A percentile compares a stretch with the other conserved stretches of the same genome.
Evolutionary conservation across 148 eudicot genomes (phyloP).

Genomic region (Fagopyrum tataricum): DNA sequence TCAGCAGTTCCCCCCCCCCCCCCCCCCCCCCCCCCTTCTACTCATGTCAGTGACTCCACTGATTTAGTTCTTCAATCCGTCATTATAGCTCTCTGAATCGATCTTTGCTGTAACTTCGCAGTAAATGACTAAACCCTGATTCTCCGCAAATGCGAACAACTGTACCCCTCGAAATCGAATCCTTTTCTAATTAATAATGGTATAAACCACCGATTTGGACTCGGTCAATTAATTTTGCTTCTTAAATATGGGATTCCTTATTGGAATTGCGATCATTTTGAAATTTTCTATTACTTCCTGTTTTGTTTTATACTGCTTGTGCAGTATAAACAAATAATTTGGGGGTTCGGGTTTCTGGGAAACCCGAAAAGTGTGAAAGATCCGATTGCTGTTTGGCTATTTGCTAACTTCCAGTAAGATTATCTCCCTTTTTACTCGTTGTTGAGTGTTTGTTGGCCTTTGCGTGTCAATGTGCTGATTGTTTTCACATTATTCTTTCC

Average conservation of each 20-base stretch:
- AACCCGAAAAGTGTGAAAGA: background rate
- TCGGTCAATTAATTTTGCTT: background rate
- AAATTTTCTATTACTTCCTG: background rate
- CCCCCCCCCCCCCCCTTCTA: no score
- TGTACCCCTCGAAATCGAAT: background rate
- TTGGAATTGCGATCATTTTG: background rate
- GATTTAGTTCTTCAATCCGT: constrained; percentile 5
- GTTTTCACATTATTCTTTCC: background rate
- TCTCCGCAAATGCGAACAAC: constrained; percentile 3
- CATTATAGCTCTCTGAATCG: constrained; percentile 8
- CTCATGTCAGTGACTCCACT: background rate
- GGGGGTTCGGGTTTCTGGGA: background rate
- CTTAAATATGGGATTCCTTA: background rate
- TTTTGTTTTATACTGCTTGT: background rate
- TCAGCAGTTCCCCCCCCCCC: background rate
- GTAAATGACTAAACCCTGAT: background rate
- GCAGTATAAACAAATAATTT: background rate
- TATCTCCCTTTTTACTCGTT: background rate
- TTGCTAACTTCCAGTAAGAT: background rate
- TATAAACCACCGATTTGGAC: background rate
- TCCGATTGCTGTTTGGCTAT: background rate
- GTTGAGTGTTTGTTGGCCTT: background rate
- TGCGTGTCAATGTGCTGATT: background rate
- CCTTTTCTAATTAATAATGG: background rate
- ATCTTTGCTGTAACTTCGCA: background rate